Evolutionary conservation across 306 rosid species (phyloP), one percentile per base, ranked within the genome.

Genomic region (Prunus salicina): DNA sequence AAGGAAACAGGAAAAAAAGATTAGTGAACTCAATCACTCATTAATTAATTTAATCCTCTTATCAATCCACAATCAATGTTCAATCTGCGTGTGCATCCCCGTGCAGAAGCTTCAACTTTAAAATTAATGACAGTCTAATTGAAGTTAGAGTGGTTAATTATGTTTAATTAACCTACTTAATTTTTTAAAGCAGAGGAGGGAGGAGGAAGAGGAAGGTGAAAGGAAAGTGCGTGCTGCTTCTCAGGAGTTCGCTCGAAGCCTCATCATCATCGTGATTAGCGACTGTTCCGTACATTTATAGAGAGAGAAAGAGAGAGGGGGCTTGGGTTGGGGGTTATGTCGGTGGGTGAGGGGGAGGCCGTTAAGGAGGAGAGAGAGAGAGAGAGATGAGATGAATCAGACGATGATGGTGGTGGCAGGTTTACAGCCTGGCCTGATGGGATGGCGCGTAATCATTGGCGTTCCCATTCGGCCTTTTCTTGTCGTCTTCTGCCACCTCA

Each of bases 401-500:
- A 34, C 30, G 52, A n/a, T 64, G 38, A 6, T 69, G 76, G 60
- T 12, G 15, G 88, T 84, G 89, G 88, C 93, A 86, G 97, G 96
- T 86, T 25, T 74, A 86, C 98, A 91, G 98, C 76, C 98, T 93
- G 97, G 88, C 78, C 87, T 83, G 93, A 84, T 87, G 86, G 83
- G 64, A 82, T 83, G 81, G 87, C 86, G 80, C 84, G 74, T 84
- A 89, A 91, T 93, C 84, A 91, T 81, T 87, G 90, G 91, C 89
- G 81, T 86, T 87, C 88, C 89, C 85, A 72, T 93, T 86, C 88
- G 91, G 96, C 91, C 90, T 88, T 76, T 34, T 73, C 71, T 91
- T 91, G 96, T 91, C 98, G 91, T 88, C 80, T 86, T 76, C 9
- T 11, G 82, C 89, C 93, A 85, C 32, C 25, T 18, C 49, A 63